phyloP scores from a whole-genome alignment of 805 yeast genomes.

The Debaryomyces hansenii region DNA sequence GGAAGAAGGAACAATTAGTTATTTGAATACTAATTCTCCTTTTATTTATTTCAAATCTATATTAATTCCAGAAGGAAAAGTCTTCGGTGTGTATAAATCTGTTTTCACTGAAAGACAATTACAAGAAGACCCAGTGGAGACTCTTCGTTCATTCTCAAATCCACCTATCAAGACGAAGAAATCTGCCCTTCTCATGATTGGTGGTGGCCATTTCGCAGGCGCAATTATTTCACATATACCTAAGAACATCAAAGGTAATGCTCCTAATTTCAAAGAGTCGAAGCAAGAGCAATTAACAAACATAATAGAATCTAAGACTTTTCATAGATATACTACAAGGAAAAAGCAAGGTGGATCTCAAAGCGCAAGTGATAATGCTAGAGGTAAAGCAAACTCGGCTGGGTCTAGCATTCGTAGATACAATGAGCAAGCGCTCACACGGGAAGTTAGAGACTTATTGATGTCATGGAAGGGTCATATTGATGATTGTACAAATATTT shows the following conservation, averaged over 20 bases:
- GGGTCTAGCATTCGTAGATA: constrained; percentile 88
- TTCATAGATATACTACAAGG: constrained; percentile 93
- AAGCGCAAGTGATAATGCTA: constrained; percentile 84
- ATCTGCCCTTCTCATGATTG: constrained; percentile 88
- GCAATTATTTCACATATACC: constrained; percentile 81
- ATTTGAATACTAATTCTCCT: constrained; percentile 71
- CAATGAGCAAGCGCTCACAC: constrained; percentile 79
- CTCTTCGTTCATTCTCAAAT: constrained; percentile 40
- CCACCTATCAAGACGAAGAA: constrained; percentile 26
- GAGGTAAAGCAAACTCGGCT: constrained; percentile 95
- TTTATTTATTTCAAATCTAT: constrained; percentile 56
- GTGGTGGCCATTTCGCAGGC: constrained; percentile 98
- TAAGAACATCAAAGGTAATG: constrained; percentile 55
- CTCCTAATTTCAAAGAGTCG: constrained; percentile 41
- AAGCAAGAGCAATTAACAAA: constrained; percentile 63
- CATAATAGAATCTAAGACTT: constrained; percentile 74
- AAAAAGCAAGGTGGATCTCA: constrained; percentile 98
- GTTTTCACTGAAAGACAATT: constrained; percentile 48
- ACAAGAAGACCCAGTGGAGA: constrained; percentile 45
- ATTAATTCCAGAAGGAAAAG: constrained; percentile 43
- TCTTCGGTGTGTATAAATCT: constrained; percentile 69
- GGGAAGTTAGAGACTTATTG: constrained; percentile 74
- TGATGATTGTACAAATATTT: constrained; percentile 65
- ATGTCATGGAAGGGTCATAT: constrained; percentile 63
- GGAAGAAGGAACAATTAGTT: constrained; percentile 43